phyloP scores from a whole-genome alignment of 2,329 filamentous ascomycete species.

The Raffaelea arxii region DNA sequence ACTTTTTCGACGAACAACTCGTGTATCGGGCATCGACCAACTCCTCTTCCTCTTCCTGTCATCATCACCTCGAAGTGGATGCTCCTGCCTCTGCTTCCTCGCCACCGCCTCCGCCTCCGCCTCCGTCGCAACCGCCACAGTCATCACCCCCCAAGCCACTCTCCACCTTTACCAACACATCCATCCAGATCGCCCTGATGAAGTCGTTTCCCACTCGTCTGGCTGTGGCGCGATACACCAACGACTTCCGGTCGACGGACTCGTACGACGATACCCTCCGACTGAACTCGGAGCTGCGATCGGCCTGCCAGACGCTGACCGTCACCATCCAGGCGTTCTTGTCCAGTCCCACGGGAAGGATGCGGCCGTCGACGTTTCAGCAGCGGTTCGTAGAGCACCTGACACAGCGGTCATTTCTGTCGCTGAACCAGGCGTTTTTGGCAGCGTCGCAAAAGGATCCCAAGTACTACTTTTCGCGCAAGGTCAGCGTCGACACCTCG shows the following conservation, averaged over 20 bases:
- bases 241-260: conserved; percentile 31
- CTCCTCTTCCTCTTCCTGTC: too few species aligned
- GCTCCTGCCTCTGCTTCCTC: too few species aligned
- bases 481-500: conserved; percentile 34
- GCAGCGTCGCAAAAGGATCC: conserved; percentile 32
- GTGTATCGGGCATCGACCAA: conserved; percentile 13
- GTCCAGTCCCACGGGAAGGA: not conserved
- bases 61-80: not conserved
- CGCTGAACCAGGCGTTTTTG: conserved; percentile 43
- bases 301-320: conserved; percentile 25
- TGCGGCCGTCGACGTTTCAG: conserved; percentile 26
- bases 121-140: not conserved
- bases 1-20: conserved; percentile 40
- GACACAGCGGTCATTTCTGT: conserved; percentile 37
- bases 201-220: conserved; percentile 34
- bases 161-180: conserved; percentile 32
- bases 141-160: conserved; percentile 21
- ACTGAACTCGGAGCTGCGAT: conserved; percentile 33
- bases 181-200: conserved; percentile 35
- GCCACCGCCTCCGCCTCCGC: too few species aligned
- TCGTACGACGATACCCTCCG: conserved; percentile 38
- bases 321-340: conserved; percentile 20
- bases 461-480: conserved; percentile 42
- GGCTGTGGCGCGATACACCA: conserved; percentile 33
- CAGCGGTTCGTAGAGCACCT: conserved; percentile 30